Evolutionary conservation across 305 asterid genomes (phyloP).

Genomic region (Fraxinus baroniana): DNA sequence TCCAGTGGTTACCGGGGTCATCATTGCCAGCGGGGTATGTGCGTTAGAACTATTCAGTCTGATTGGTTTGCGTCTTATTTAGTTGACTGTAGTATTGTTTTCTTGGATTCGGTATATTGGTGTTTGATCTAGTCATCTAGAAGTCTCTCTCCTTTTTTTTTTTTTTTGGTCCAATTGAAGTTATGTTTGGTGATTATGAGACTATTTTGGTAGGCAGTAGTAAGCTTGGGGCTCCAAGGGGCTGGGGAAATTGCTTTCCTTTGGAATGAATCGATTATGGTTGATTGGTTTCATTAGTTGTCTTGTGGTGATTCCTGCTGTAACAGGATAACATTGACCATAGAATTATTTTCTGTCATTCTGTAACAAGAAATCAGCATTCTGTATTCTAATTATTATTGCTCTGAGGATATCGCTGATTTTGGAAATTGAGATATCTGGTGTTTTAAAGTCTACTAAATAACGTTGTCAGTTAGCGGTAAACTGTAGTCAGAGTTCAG

Average conservation of each 20-base stretch:
- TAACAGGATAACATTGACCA: neutral
- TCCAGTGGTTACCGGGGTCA: conserved; percentile 74
- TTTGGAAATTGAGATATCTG: neutral
- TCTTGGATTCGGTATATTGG: neutral
- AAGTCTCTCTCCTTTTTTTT: too few species aligned
- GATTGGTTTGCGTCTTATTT: neutral
- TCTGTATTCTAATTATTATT: neutral
- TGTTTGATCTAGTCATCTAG: neutral
- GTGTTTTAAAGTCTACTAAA: neutral
- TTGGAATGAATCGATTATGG: neutral
- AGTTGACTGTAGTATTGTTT: neutral
- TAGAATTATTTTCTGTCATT: neutral
- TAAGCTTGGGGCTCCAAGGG: neutral
- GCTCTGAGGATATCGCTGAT: neutral
- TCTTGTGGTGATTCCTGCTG: neutral
- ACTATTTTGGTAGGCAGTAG: neutral
- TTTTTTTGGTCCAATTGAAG: neutral
- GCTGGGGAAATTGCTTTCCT: neutral
- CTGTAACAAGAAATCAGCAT: neutral
- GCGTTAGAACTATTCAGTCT: conserved; percentile 1
- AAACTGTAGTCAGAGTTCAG: neutral
- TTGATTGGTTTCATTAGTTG: neutral
- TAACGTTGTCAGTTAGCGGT: neutral
- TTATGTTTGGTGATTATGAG: neutral
- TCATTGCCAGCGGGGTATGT: conserved; percentile 81